These are phyloP conservation scores for Coemansia sp. DNA, from an alignment of 192 early-diverging fungal species.

Conservation along the genomic window DNA sequence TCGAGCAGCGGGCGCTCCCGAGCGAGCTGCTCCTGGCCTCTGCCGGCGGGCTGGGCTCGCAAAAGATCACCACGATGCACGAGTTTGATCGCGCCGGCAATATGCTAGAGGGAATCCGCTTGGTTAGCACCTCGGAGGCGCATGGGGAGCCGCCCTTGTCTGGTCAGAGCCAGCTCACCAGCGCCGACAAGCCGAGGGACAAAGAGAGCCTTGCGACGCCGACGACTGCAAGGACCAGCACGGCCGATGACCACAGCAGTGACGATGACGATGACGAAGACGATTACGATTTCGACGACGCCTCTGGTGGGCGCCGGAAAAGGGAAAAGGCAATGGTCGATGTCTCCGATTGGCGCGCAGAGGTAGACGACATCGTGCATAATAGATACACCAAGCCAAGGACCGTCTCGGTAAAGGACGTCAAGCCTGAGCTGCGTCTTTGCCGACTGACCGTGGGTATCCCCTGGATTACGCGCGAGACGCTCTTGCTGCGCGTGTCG, in stretches of 20 bases:
- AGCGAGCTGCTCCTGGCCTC: constrained; percentile 28
- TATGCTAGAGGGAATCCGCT: constrained; percentile 18
- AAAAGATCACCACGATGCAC: constrained; percentile 17
- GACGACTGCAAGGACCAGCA: constrained; percentile 13
- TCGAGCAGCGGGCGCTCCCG: constrained; percentile 17
- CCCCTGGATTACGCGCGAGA: constrained; percentile 39
- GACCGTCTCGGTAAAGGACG: constrained; percentile 10
- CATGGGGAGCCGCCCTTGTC: background rate
- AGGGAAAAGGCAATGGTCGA: background rate
- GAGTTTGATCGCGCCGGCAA: constrained; percentile 16
- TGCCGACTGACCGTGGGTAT: constrained; percentile 23
- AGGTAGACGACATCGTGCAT: constrained; percentile 10
- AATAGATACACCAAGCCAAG: constrained; percentile 18
- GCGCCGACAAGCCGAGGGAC: background rate
- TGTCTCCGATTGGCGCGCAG: constrained; percentile 10
- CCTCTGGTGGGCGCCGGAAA: background rate
- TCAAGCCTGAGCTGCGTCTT: constrained; percentile 4
- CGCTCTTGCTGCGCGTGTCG: constrained; percentile 10
- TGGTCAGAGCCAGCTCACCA: background rate
- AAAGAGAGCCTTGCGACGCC: background rate
- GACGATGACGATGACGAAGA: constrained; percentile 34
- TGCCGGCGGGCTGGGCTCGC: constrained; percentile 4
- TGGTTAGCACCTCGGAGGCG: constrained; percentile 14
- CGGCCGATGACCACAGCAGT: constrained; percentile 41
- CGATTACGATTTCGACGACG: background rate